Percentiles rank a stretch among this genome's conserved stretches.
These are phyloP conservation scores for Trichophyton equinum DNA, from an alignment of 2,329 filamentous ascomycete species.

Conservation along the genomic window DNA sequence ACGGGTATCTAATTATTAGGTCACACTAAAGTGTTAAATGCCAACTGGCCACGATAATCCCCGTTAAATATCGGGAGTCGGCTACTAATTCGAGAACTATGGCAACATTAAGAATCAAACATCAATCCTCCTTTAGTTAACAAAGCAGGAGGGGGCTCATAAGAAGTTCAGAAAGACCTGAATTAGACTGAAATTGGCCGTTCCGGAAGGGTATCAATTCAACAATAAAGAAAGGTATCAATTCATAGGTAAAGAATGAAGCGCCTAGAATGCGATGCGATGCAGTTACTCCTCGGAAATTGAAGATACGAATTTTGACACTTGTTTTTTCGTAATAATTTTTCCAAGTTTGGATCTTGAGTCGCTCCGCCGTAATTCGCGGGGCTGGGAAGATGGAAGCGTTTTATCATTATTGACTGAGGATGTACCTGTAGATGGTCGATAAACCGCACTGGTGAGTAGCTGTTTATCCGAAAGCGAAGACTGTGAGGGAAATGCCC, in stretches of 20 bases:
- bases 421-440: conserved; percentile 1
- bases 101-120: not conserved
- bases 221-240: not conserved
- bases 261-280: not conserved
- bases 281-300: not conserved
- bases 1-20: no score
- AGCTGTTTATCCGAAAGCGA: not conserved
- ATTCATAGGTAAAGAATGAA: not conserved
- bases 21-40: no score
- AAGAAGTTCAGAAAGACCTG: not conserved
- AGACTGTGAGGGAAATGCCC: conserved; percentile 3
- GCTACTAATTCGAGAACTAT: not conserved
- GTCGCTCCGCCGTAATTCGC: not conserved
- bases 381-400: not conserved
- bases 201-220: not conserved
- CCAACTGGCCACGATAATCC: not conserved
- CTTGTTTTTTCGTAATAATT: not conserved
- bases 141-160: not conserved
- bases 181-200: not conserved
- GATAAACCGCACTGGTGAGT: not conserved
- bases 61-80: not conserved
- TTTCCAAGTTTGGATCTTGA: not conserved
- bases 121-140: not conserved
- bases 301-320: not conserved
- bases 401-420: conserved; percentile 1